These are phyloP conservation scores for Rhododendron williamsianum DNA, from an alignment of 148 eudicot genomes.

Conservation along the genomic window DNA sequence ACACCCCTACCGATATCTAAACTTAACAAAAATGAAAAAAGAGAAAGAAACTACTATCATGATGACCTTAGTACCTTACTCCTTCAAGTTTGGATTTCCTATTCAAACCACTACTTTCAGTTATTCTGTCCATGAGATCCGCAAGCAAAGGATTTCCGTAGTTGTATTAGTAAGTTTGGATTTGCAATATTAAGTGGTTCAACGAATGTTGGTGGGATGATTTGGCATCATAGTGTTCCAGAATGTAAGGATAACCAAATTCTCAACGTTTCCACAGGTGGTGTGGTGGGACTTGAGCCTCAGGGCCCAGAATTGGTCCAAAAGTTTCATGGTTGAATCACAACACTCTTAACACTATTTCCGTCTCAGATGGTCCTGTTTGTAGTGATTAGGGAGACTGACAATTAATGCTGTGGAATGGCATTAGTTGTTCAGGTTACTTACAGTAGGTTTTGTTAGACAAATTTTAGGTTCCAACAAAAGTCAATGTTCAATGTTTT, in stretches of 20 bases:
- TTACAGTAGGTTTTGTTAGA: background rate
- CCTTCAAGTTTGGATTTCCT: background rate
- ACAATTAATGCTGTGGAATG: too few relatives aligned
- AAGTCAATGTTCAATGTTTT: background rate
- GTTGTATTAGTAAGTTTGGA: background rate
- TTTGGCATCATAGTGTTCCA: background rate
- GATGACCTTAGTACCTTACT: background rate
- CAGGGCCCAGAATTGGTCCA: background rate
- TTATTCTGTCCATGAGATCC: too few relatives aligned
- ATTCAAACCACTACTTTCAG: background rate
- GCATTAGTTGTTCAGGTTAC: background rate
- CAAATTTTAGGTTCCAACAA: background rate
- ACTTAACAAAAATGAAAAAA: background rate
- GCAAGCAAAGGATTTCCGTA: background rate
- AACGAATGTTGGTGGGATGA: background rate
- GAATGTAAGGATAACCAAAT: background rate
- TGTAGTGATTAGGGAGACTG: background rate
- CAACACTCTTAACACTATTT: background rate
- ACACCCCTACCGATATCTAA: too few relatives aligned
- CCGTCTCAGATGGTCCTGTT: background rate
- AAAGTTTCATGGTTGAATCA: background rate
- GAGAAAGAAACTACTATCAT: background rate
- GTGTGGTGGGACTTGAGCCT: background rate
- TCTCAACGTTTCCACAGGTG: background rate
- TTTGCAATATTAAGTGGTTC: background rate